Evolutionary conservation across 352 stramenopile genomes (phyloP).

Genomic region (Globisporangium barbulae): DNA sequence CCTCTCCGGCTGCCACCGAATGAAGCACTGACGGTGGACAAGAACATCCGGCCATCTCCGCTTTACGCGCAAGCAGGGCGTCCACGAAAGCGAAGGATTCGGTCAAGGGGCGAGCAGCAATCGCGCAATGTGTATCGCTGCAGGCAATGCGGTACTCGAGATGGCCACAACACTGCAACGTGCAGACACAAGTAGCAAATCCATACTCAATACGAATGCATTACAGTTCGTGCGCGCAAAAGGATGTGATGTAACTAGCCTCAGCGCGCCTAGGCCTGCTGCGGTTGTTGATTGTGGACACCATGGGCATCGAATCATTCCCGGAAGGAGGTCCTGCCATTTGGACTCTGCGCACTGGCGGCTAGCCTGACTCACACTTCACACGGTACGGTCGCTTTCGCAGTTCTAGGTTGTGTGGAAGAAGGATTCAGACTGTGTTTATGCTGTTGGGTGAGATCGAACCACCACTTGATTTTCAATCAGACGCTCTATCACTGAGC

Average conservation of each 20-base stretch:
- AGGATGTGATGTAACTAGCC: conserved; percentile 1
- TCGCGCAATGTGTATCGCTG: not conserved
- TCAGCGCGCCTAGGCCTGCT: not conserved
- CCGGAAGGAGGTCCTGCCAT: conserved; percentile 2
- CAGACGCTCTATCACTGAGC: not conserved
- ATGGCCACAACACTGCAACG: not conserved
- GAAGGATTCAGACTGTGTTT: not conserved
- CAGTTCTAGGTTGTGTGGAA: conserved; percentile 3
- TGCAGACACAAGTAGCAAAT: not conserved
- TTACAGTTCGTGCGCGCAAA: too few species aligned
- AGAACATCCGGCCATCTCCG: not conserved
- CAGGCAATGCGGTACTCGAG: not conserved
- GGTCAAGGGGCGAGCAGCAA: not conserved
- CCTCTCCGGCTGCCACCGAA: not conserved
- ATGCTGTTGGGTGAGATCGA: conserved; percentile 2
- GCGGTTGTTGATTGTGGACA: not conserved
- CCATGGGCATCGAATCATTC: not conserved
- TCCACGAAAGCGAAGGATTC: not conserved
- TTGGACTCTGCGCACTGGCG: conserved; percentile 5
- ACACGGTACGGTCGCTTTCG: conserved; percentile 4
- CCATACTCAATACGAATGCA: too few species aligned
- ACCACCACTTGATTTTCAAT: not conserved
- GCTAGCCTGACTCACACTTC: conserved; percentile 1
- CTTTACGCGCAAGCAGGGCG: not conserved
- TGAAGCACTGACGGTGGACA: not conserved